These are phyloP conservation scores for Eucalyptus pumila DNA, from an alignment of 345 rosid genomes.

Conservation along the genomic window DNA sequence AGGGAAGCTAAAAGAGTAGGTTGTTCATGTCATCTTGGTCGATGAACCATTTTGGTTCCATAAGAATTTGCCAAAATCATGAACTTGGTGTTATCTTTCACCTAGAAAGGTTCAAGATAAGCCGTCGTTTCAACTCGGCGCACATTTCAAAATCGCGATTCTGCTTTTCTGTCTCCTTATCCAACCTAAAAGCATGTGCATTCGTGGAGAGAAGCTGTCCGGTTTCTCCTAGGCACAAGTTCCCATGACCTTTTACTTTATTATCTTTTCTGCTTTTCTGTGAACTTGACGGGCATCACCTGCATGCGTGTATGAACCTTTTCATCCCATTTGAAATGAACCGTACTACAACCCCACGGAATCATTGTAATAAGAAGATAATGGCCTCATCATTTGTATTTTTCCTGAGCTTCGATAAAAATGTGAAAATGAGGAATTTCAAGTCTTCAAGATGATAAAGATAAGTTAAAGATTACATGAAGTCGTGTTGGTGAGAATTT, in stretches of 20 bases:
- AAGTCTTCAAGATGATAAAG: not conserved
- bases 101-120: not conserved
- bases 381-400: not conserved
- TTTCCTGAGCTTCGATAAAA: not conserved
- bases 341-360: not conserved
- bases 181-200: not conserved
- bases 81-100: not conserved
- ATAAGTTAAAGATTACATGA: not conserved
- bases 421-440: not conserved
- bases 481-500: not conserved
- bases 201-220: not conserved
- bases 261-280: not conserved
- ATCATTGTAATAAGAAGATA: not conserved
- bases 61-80: not conserved
- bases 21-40: not conserved
- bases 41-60: not conserved
- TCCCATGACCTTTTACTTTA: not conserved
- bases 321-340: not conserved
- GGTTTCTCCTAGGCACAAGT: too few species aligned
- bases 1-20: not conserved
- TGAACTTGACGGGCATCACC: not conserved
- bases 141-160: not conserved
- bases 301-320: not conserved
- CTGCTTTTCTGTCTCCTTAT: not conserved
- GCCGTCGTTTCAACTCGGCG: not conserved